Base-by-base conservation (phyloP, 768 basidiomycete species). In the Mycena olivaceomarginata region DNA sequence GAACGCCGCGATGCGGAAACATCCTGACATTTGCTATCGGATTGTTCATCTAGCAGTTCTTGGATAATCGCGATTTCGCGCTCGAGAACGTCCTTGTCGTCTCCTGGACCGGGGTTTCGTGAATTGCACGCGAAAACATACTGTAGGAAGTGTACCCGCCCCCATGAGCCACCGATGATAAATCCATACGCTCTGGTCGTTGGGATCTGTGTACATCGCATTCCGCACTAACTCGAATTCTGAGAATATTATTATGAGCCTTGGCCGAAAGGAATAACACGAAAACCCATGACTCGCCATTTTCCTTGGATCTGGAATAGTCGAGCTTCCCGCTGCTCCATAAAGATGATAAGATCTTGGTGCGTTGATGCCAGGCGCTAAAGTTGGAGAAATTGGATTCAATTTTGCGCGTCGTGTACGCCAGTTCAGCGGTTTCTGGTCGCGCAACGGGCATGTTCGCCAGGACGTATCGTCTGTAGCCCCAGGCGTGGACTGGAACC, bases 91-190 rank as follows among this genome's bases (percentile, higher is more conserved):
- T 84, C 83, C 71, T 87, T 86, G 72, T 93, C 89, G 2, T 93
- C 88, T 9, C 94, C 97, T 95, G 56, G 16, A 11, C 18, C 2
- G 12, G 4, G n/a, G 8, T 45, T 65, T 43, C n/a, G 7, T 11
- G 18, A n/a, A 78, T 60, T 79, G 60, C 1, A 46, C 65, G 59
- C 51, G 41, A 41, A n/a, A 67, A 37, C 13, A 25, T 43, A 48
- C 46, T 25, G 18, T n/a, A 53, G 43, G 22, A 69, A 40, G 51
- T 31, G 75, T 81, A 94, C 97, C 94, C 77, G 91, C 85, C 10
- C 96, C 97, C 68, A 99, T 91, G 3, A 99, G 89, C 97, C 98
- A 99, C n/a, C 97, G 92, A 82, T 99, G 98, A 84, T 99, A 99
- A 73, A 99, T 92, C 98, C 98, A 99, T 0, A 96, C 97, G 76